Percentiles rank a stretch among this genome's conserved stretches.
These are phyloP conservation scores for Heliamphora exappendiculata DNA, from an alignment of 148 eudicot genomes.

Conservation along the genomic window DNA sequence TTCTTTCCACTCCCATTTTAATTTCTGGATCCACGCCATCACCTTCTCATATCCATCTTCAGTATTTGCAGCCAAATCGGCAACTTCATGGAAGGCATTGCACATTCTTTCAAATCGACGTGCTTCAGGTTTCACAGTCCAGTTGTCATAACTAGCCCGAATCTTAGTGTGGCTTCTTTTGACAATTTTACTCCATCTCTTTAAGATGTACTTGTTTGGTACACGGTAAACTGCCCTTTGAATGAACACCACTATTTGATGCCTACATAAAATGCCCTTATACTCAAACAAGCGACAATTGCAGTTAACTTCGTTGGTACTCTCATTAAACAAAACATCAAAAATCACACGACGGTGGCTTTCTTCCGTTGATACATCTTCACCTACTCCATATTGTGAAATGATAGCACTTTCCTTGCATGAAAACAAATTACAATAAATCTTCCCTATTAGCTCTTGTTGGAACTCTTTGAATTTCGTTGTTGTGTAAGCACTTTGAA, in stretches of 20 bases:
- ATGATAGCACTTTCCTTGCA: not conserved
- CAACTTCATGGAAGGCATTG: not conserved
- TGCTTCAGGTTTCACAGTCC: not conserved
- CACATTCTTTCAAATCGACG: not conserved
- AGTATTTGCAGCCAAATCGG: not conserved
- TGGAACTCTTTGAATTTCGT: not conserved
- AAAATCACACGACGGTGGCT: not conserved
- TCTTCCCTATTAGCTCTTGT: not conserved
- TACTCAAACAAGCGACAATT: conserved; percentile 6
- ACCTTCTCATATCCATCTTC: not conserved
- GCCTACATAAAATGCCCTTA: conserved; percentile 6
- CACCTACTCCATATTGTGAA: not conserved
- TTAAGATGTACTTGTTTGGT: not conserved
- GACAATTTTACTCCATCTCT: conserved; percentile 1
- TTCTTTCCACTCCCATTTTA: not conserved
- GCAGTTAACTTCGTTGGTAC: not conserved
- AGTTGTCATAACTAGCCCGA: not conserved
- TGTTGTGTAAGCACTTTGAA: not conserved
- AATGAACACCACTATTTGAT: not conserved
- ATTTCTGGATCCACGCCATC: not conserved
- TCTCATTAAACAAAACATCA: not conserved
- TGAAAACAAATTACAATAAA: not conserved
- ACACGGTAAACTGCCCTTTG: not conserved
- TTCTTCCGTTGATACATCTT: not conserved
- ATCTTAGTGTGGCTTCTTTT: not conserved